Evolutionary conservation across 495 filamentous ascomycete species (phyloP).

Genomic region (Hypoxylon lenormandii): DNA sequence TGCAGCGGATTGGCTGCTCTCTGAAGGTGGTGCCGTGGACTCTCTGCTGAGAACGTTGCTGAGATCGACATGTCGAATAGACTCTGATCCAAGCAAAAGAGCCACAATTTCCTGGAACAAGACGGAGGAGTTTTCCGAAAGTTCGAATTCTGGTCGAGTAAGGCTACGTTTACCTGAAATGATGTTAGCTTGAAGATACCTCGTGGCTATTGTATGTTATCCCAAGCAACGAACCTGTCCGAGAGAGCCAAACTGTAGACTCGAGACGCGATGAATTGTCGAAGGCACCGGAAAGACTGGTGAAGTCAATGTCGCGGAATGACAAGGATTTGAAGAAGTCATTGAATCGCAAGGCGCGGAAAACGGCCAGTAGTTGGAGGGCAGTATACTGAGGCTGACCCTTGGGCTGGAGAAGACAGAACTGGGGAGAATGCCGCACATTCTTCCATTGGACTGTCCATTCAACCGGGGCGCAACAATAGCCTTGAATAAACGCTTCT

Average conservation of each 20-base stretch:
- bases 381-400: conserved; percentile 72
- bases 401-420: conserved; percentile 78
- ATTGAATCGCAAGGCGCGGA: conserved; percentile 90
- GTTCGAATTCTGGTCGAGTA: conserved; percentile 52
- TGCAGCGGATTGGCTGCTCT: conserved; percentile 2
- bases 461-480: conserved; percentile 76
- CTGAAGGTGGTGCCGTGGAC: neutral
- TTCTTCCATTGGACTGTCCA: conserved; percentile 81
- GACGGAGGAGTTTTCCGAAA: conserved; percentile 54
- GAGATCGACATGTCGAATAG: conserved; percentile 60
- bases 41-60: conserved; percentile 50
- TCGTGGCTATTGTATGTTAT: neutral
- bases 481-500: conserved; percentile 85
- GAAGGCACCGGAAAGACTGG: conserved; percentile 48
- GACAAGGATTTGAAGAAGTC: conserved; percentile 88
- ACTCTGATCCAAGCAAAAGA: conserved; percentile 60
- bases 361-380: conserved; percentile 83
- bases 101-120: conserved; percentile 63
- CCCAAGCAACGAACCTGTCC: conserved; percentile 40
- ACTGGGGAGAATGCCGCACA: conserved; percentile 80
- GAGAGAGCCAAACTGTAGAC: conserved; percentile 47
- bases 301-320: conserved; percentile 78
- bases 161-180: conserved; percentile 47
- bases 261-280: conserved; percentile 51
- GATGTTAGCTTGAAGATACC: conserved; percentile 3